Conservation (phyloP, 768 basidiomycete genomes). For the Boletellus emodensis region DNA sequence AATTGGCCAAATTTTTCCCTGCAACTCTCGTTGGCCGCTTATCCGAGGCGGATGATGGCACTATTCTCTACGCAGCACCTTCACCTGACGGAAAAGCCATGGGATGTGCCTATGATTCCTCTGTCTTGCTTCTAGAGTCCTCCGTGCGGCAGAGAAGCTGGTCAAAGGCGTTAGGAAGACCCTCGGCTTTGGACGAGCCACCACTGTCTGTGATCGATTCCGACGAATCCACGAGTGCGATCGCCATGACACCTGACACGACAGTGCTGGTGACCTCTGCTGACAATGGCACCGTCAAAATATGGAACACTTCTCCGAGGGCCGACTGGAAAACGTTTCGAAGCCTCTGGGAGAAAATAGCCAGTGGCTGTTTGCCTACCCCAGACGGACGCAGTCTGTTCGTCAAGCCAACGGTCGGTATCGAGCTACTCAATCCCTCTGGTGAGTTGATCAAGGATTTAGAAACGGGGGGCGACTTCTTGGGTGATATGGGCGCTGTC, state of each 20-base stretch:
- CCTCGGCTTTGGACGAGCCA: constrained; percentile 6
- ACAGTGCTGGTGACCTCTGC: constrained; percentile 8
- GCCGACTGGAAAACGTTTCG: constrained; percentile 6
- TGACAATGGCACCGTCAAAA: constrained; percentile 4
- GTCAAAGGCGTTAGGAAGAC: constrained; percentile 4
- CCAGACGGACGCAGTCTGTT: constrained; percentile 12
- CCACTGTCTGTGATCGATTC: constrained; percentile 1
- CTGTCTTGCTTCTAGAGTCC: constrained; percentile 2
- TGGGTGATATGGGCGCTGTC: neutral
- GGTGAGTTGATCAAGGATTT: constrained; percentile 5
- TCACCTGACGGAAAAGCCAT: constrained; percentile 10
- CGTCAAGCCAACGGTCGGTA: constrained; percentile 6
- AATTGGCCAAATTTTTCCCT: constrained; percentile 6
- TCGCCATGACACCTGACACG: constrained; percentile 9
- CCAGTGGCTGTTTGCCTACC: constrained; percentile 6
- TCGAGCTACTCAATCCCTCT: constrained; percentile 1
- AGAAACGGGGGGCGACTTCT: constrained; percentile 10
- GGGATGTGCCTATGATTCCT: neutral
- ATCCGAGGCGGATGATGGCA: constrained; percentile 7
- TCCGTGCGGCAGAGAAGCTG: neutral
- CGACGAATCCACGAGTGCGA: neutral
- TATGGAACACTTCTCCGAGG: constrained; percentile 11
- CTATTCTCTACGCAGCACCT: neutral
- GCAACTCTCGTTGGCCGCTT: constrained; percentile 2
- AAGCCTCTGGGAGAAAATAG: neutral